phyloP scores from a whole-genome alignment of 331 rosid genomes.

The Malus hybrid region DNA sequence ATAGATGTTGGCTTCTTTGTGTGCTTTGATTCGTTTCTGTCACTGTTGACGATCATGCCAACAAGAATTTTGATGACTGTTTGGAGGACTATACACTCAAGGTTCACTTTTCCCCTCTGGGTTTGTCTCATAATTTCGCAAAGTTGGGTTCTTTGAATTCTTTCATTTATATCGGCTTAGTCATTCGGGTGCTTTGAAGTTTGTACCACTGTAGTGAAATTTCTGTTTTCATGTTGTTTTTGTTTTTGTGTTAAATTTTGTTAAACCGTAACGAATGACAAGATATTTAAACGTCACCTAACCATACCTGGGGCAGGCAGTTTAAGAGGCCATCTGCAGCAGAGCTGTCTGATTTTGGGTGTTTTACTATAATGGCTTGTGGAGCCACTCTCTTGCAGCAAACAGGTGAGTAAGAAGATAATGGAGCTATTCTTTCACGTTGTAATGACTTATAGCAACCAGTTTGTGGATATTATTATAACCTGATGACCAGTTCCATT shows the following conservation, averaged over 20 bases:
- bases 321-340: constrained; percentile 76
- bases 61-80: constrained; percentile 66
- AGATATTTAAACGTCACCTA: constrained; percentile 30
- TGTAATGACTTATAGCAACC: neutral
- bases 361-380: constrained; percentile 68
- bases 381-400: constrained; percentile 80
- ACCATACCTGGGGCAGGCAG: constrained; percentile 80
- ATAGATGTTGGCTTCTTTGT: constrained; percentile 93
- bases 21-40: constrained; percentile 87
- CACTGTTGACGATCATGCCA: constrained; percentile 91
- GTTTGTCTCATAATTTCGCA: neutral
- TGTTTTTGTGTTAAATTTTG: neutral
- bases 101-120: constrained; percentile 25
- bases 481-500: neutral
- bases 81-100: constrained; percentile 69
- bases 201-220: neutral
- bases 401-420: constrained; percentile 40
- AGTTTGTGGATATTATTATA: neutral
- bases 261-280: constrained; percentile 1
- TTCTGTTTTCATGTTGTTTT: neutral
- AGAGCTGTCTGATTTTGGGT: constrained; percentile 87
- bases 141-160: neutral
- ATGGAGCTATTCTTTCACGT: constrained; percentile 1
- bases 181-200: neutral
- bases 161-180: neutral